Base-by-base conservation (phyloP, 2,329 filamentous ascomycete species). In the Colletotrichum gigasporum region DNA sequence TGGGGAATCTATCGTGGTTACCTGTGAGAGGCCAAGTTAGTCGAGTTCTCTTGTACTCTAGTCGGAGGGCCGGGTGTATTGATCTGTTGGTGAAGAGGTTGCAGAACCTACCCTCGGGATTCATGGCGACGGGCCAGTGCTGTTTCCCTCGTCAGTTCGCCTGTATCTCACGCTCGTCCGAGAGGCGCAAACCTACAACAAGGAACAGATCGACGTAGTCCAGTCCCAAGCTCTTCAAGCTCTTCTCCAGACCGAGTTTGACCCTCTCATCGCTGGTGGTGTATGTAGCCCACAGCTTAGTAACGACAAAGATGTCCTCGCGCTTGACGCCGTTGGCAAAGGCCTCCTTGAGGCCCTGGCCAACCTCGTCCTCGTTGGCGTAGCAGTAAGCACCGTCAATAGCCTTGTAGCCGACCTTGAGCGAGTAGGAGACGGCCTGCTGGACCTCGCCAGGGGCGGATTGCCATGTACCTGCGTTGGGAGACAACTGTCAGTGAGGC, bases 201-300 rank as follows among this genome's bases (percentile, higher is more conserved):
- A 96, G 83, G 74, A 87, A 93, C 61, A 96, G 81, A 75, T 96
- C 93, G 5, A 96, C 85, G 75, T 96, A 95, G 68, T 93, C 90
- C 48, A 96, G 81, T 2, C 92, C 91, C 34, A 96, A 80, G 64
- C 85, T 84, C 78, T 90, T 86, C 74, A 96, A 81, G 71, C 89
- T 91, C 83, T 90, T 89, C 68, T 93, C 87, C 34, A 96, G 83
- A 34, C 85, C 88, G 71, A 90, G 80, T 77, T 91, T 89, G 5
- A 88, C 88, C 6, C 89, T 84, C 28, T 68, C 69, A 35, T 64
- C 66, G 41, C 62, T 65, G 34, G 86, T 87, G 76, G 91, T 90
- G 80, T 91, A 94, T 52, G 91, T 93, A 72, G 89, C 90, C 91
- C 93, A 96, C 35, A 94, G 85, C 84, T 97, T 96, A 72, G 90